Evolutionary conservation across 768 basidiomycete species (phyloP).

Genomic region (Termitomyces sp.): DNA sequence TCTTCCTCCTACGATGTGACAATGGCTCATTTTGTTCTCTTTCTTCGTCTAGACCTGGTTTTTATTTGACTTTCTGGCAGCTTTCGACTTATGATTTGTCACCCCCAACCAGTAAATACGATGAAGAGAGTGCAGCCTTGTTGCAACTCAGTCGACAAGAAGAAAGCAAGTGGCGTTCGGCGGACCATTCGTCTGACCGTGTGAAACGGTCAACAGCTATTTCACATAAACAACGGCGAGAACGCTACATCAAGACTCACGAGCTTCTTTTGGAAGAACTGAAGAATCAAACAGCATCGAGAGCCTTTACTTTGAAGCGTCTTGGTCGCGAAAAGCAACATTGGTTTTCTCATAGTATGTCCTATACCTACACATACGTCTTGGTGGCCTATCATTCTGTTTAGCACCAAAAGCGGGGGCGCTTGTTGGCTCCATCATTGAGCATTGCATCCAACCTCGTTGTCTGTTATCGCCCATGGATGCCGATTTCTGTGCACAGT

Average conservation of each 20-base stretch:
- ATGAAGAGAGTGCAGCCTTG: slow-evolving; percentile 64
- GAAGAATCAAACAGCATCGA: slow-evolving; percentile 68
- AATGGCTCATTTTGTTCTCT: slow-evolving; percentile 2
- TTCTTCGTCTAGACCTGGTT: slow-evolving; percentile 59
- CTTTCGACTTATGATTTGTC: slow-evolving; percentile 84
- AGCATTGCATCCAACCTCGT: slow-evolving; percentile 91
- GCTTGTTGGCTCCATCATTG: slow-evolving; percentile 63
- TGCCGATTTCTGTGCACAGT: slow-evolving; percentile 88
- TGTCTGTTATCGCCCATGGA: slow-evolving; percentile 95
- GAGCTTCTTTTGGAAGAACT: slow-evolving; percentile 59
- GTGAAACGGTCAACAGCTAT: slow-evolving; percentile 49
- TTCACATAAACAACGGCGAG: slow-evolving; percentile 55
- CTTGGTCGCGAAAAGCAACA: slow-evolving; percentile 71
- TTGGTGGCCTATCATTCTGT: slow-evolving; percentile 4
- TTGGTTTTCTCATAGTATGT: slow-evolving; percentile 71
- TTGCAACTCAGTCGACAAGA: slow-evolving; percentile 62
- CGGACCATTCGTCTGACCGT: slow-evolving; percentile 71
- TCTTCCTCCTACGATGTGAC: neutral
- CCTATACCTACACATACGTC: neutral
- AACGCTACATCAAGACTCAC: slow-evolving; percentile 59
- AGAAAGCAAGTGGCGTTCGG: slow-evolving; percentile 52
- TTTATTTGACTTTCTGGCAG: slow-evolving; percentile 98
- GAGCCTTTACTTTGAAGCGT: slow-evolving; percentile 72
- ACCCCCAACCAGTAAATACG: slow-evolving; percentile 72
- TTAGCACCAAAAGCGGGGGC: slow-evolving; percentile 39